phyloP scores from a whole-genome alignment of 2,329 filamentous ascomycete species.

The Cadophora sp. region DNA sequence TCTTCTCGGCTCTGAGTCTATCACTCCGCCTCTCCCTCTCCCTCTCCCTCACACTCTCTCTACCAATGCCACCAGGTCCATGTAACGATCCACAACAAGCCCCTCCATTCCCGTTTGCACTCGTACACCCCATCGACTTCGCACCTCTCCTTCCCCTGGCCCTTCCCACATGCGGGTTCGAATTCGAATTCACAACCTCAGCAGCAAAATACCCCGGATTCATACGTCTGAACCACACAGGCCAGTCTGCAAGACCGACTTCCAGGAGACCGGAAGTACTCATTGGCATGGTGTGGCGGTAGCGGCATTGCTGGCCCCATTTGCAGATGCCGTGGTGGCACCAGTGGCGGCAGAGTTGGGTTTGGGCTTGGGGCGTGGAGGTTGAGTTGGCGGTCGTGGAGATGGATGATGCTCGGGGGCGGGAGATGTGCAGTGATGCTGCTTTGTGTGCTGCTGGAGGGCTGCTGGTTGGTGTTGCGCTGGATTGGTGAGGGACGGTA shows the following conservation, averaged over 20 bases:
- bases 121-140: not conserved
- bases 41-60: not conserved
- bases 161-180: not conserved
- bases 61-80: not conserved
- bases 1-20: not conserved
- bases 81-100: conserved; percentile 18
- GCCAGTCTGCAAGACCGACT: conserved; percentile 51
- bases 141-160: not conserved
- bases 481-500: not conserved
- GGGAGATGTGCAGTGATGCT: not conserved
- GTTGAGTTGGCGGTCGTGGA: not conserved
- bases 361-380: conserved; percentile 1
- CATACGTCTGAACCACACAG: conserved; percentile 49
- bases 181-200: conserved; percentile 17
- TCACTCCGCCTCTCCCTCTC: conserved; percentile 14
- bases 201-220: conserved; percentile 37
- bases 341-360: conserved; percentile 53
- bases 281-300: conserved; percentile 55
- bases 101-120: conserved; percentile 7
- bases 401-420: not conserved
- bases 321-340: conserved; percentile 55
- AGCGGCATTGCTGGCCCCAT: conserved; percentile 52
- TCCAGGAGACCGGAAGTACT: conserved; percentile 49
- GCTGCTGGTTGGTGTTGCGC: conserved; percentile 10
- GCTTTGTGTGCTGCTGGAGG: conserved; percentile 12